phyloP scores from a whole-genome alignment of 2,329 filamentous ascomycete genomes.

The Escovopsis sp. region DNA sequence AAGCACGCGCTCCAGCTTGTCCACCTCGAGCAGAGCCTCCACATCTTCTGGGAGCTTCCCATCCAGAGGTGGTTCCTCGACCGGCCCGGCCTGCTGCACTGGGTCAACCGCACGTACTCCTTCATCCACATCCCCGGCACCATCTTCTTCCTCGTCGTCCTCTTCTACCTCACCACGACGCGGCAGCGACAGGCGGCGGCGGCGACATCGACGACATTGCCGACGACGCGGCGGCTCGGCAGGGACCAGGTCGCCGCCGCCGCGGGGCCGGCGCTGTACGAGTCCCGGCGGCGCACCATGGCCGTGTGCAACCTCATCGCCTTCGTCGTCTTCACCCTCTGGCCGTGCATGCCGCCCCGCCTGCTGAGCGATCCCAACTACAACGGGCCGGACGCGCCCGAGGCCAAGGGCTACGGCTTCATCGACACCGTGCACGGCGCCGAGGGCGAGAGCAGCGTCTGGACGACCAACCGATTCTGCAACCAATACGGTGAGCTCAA shows the following conservation, averaged over 20 bases:
- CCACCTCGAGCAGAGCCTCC: constrained; percentile 46
- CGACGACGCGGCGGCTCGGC: constrained; percentile 10
- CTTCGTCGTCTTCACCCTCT: constrained; percentile 46
- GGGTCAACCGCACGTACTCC: constrained; percentile 58
- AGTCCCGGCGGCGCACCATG: constrained; percentile 41
- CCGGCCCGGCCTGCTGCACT: constrained; percentile 42
- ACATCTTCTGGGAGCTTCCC: constrained; percentile 48
- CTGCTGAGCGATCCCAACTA: constrained; percentile 41
- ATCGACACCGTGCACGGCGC: constrained; percentile 42
- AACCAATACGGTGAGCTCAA: constrained; percentile 58
- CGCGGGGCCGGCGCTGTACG: constrained; percentile 33
- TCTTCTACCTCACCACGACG: constrained; percentile 57
- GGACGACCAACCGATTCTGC: constrained; percentile 52
- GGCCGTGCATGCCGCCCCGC: constrained; percentile 48
- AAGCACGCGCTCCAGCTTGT: constrained; percentile 54
- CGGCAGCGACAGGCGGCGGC: constrained; percentile 27
- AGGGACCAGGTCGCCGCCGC: constrained; percentile 17
- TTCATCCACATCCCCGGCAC: constrained; percentile 68
- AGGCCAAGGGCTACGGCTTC: constrained; percentile 46
- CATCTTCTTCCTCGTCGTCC: constrained; percentile 47
- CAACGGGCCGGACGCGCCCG: constrained; percentile 35
- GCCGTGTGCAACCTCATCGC: constrained; percentile 45
- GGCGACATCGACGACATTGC: too few relatives aligned
- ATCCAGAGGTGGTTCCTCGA: constrained; percentile 38
- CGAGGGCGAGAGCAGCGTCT: constrained; percentile 43